phyloP scores from a whole-genome alignment of 2,329 filamentous ascomycete species.

The Bipolaris sorokiniana region DNA sequence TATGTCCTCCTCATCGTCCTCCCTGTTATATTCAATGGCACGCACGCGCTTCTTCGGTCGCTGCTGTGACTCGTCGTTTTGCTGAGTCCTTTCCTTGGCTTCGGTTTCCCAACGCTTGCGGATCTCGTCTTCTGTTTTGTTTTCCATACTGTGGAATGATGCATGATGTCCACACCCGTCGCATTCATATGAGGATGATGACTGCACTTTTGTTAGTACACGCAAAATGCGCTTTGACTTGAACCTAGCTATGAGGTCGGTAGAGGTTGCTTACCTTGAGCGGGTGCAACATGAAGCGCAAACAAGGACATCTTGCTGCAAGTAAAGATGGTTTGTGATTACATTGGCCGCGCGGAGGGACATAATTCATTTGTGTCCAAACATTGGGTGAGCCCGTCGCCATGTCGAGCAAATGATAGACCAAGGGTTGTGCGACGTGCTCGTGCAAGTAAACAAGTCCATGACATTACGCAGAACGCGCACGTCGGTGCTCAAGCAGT shows the following conservation, averaged over 20 bases:
- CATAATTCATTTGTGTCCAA: slow-evolving; percentile 60
- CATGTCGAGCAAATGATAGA: slow-evolving; percentile 14
- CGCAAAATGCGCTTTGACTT: neutral
- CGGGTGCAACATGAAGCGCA: slow-evolving; percentile 64
- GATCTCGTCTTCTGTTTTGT: slow-evolving; percentile 56
- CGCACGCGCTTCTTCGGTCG: slow-evolving; percentile 39
- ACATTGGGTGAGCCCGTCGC: slow-evolving; percentile 48
- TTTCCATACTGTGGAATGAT: slow-evolving; percentile 61
- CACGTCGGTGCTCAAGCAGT: neutral
- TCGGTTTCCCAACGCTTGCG: slow-evolving; percentile 54
- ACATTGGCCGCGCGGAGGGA: slow-evolving; percentile 58
- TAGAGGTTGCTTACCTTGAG: slow-evolving; percentile 52
- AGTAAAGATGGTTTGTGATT: slow-evolving; percentile 57
- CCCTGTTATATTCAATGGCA: slow-evolving; percentile 30
- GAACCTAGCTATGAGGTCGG: neutral
- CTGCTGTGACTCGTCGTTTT: slow-evolving; percentile 16
- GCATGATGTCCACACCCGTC: slow-evolving; percentile 64
- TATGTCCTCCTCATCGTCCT: slow-evolving; percentile 1
- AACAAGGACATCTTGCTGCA: slow-evolving; percentile 57
- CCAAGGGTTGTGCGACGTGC: neutral
- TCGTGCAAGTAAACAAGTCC: neutral
- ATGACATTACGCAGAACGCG: slow-evolving; percentile 2
- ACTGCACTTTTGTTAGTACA: slow-evolving; percentile 31
- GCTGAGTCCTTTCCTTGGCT: slow-evolving; percentile 38
- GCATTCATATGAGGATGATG: slow-evolving; percentile 60